Conservation (phyloP, 208 protist genomes). For the Acanthamoeba culbertsoni region DNA sequence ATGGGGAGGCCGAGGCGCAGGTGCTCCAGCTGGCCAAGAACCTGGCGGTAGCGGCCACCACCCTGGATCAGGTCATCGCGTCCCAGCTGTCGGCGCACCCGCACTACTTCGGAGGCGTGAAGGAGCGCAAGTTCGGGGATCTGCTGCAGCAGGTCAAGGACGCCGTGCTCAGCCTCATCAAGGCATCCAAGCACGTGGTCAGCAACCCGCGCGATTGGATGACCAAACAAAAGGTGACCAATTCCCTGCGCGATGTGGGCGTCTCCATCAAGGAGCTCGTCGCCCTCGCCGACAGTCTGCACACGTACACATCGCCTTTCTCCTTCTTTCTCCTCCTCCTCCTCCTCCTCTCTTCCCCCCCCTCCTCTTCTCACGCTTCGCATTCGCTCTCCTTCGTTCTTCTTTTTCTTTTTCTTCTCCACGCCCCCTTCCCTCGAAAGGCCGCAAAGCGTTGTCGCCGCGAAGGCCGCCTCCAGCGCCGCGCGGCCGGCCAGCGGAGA, state of each 20-base stretch:
- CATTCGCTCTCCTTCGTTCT: not conserved
- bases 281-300: not conserved
- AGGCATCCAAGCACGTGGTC: constrained; percentile 12
- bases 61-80: not conserved
- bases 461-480: not conserved
- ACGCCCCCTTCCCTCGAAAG: too few relatives aligned
- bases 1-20: not conserved
- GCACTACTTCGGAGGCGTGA: not conserved
- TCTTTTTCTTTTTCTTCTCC: too few relatives aligned
- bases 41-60: not conserved
- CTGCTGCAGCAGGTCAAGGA: constrained; percentile 24
- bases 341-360: not conserved
- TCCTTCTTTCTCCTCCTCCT: not conserved
- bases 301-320: not conserved
- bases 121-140: not conserved
- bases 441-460: not conserved
- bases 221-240: constrained; percentile 39
- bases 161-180: constrained; percentile 13
- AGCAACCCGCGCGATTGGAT: constrained; percentile 42
- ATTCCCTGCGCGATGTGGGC: not conserved
- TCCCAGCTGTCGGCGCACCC: not conserved
- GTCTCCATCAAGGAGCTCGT: constrained; percentile 20
- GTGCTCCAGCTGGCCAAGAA: constrained; percentile 28
- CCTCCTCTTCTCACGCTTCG: not conserved
- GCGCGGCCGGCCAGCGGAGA: not conserved